Conservation (phyloP, 2,329 filamentous ascomycete species). For the Fusarium decemcellulare region DNA sequence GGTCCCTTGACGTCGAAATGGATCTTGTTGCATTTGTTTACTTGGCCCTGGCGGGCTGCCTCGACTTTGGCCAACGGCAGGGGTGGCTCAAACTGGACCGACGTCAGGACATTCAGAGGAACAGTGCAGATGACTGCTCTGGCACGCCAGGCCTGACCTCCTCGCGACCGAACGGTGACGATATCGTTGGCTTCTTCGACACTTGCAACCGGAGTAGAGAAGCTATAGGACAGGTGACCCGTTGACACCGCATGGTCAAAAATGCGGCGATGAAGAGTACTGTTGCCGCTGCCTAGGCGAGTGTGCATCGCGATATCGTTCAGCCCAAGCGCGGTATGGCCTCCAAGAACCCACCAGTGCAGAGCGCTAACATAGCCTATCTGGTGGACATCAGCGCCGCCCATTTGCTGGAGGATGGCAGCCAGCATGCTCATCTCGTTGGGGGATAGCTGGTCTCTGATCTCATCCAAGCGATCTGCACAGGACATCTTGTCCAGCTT, state of each 20-base stretch:
- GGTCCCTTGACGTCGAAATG: constrained; percentile 17
- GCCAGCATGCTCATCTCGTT: constrained; percentile 14
- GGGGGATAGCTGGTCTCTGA: constrained; percentile 45
- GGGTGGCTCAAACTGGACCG: constrained; percentile 16
- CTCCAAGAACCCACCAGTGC: constrained; percentile 20
- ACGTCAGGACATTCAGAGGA: constrained; percentile 15
- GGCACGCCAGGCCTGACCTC: constrained; percentile 12
- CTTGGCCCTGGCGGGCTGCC: constrained; percentile 2
- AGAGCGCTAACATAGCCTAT: constrained; percentile 13
- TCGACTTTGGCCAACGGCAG: constrained; percentile 5
- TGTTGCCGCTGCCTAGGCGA: constrained; percentile 14
- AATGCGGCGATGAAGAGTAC: constrained; percentile 17
- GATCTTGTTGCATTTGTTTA: constrained; percentile 19
- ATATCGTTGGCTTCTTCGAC: background rate
- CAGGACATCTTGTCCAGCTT: constrained; percentile 45
- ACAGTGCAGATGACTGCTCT: constrained; percentile 19
- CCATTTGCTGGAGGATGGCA: constrained; percentile 11
- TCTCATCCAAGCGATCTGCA: constrained; percentile 46
- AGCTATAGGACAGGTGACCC: constrained; percentile 19
- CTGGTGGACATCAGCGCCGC: constrained; percentile 1
- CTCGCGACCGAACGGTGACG: constrained; percentile 3
- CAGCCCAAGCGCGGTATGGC: constrained; percentile 6
- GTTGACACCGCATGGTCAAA: constrained; percentile 14
- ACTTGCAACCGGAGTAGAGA: background rate
- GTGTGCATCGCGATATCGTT: constrained; percentile 22